These are phyloP conservation scores for Paramecium primaurelia DNA, from an alignment of 73 alveolate species.

Conservation along the genomic window DNA sequence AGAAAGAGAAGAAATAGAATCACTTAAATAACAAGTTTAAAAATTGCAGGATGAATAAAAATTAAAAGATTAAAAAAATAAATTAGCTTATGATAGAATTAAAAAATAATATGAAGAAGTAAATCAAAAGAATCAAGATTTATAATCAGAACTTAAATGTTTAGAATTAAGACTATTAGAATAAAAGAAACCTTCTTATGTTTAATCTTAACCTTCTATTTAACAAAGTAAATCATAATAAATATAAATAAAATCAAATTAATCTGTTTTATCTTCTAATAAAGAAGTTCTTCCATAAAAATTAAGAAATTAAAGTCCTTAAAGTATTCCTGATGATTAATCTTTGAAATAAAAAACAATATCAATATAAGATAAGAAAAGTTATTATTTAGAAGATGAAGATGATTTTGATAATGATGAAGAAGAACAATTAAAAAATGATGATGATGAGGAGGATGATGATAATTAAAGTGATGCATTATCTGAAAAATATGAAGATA, in stretches of 20 bases:
- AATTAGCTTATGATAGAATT: conserved; percentile 84
- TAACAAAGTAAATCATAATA: neutral
- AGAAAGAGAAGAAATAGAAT: conserved; percentile 94
- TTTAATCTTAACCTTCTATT: neutral
- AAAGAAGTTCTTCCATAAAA: neutral
- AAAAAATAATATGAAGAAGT: conserved; percentile 83
- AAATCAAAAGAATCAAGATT: conserved; percentile 74
- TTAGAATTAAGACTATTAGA: conserved; percentile 63
- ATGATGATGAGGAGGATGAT: neutral
- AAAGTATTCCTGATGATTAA: neutral
- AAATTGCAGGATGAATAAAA: conserved; percentile 81
- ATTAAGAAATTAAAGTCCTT: neutral
- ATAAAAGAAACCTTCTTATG: neutral
- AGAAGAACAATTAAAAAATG: neutral
- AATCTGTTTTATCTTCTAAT: neutral
- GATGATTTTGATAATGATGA: neutral
- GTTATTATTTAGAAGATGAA: neutral
- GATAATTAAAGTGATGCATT: conserved; percentile 26
- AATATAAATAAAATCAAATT: neutral
- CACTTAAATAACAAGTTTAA: conserved; percentile 75
- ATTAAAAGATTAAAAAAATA: conserved; percentile 84
- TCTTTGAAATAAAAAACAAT: neutral
- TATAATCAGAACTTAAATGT: conserved; percentile 71
- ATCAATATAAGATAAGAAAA: neutral
- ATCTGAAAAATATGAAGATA: conserved; percentile 50